phyloP scores from a whole-genome alignment of 176 grass and related monocot species.

The Oryza meridionalis region DNA sequence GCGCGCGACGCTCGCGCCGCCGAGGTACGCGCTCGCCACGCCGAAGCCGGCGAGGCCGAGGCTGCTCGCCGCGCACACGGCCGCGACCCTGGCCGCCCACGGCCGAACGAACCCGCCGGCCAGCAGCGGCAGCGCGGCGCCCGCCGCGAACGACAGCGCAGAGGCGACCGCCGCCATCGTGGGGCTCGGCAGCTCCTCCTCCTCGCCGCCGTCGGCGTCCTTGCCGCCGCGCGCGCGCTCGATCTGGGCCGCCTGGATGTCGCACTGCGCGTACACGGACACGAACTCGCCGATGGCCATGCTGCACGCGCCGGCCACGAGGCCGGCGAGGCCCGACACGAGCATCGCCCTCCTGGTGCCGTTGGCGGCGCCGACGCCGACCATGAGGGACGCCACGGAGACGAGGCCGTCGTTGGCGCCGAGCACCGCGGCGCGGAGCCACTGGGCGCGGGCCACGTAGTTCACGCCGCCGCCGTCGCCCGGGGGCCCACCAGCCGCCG shows the following conservation, averaged over 20 bases:
- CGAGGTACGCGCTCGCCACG: conserved; percentile 49
- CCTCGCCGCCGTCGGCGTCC: not conserved
- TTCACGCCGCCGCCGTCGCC: conserved; percentile 28
- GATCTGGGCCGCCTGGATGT: conserved; percentile 57
- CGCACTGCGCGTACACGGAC: conserved; percentile 81
- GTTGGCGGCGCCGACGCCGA: conserved; percentile 84
- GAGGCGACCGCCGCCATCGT: conserved; percentile 59
- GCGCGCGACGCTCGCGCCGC: conserved; percentile 44
- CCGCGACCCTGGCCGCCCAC: conserved; percentile 43
- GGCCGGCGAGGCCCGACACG: conserved; percentile 71
- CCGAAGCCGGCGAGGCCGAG: conserved; percentile 54
- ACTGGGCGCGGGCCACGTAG: conserved; percentile 76
- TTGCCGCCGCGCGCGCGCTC: not conserved
- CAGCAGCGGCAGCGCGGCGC: conserved; percentile 55
- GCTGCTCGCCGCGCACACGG: conserved; percentile 47
- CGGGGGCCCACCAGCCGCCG: not conserved
- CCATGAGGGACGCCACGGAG: conserved; percentile 89
- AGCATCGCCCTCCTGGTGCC: conserved; percentile 55
- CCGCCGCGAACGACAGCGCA: conserved; percentile 53
- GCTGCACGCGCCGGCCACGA: conserved; percentile 76
- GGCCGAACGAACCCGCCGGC: conserved; percentile 56
- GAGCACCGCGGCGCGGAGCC: conserved; percentile 85
- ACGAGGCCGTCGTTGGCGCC: conserved; percentile 97
- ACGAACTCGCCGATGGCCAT: conserved; percentile 99
- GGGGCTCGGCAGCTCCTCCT: conserved; percentile 47